Evolutionary conservation across 306 rosid genomes (phyloP).

Genomic region (Gleditsia sinensis): DNA sequence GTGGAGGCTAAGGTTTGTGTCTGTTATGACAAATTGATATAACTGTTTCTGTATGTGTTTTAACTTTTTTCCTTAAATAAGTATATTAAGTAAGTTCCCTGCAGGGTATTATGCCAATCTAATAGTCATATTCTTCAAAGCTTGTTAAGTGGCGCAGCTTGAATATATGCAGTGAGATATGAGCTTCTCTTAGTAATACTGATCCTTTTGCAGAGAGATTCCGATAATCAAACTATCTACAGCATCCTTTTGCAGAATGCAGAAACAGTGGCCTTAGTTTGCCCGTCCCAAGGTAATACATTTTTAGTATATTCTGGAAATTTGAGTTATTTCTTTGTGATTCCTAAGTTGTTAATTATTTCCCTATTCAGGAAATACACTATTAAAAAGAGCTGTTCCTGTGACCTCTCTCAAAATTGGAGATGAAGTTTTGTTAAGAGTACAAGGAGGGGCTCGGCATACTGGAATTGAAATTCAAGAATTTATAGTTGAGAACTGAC

Average conservation of each 20-base stretch:
- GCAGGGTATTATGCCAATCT: neutral
- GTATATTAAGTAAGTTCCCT: neutral
- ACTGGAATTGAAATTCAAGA: slow-evolving; percentile 93
- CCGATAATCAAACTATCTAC: slow-evolving; percentile 53
- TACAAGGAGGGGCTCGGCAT: slow-evolving; percentile 93
- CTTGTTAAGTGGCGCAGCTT: too few species aligned
- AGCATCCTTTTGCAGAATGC: slow-evolving; percentile 85
- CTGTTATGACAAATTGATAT: too few species aligned
- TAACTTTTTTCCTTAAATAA: slow-evolving; percentile 7
- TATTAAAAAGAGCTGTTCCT: slow-evolving; percentile 52
- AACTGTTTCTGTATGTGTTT: neutral
- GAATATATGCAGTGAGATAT: too few species aligned
- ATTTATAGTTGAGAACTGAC: slow-evolving; percentile 87
- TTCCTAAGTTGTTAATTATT: slow-evolving; percentile 21
- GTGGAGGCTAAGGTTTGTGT: slow-evolving; percentile 87
- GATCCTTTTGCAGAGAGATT: slow-evolving; percentile 48
- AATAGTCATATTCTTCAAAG: slow-evolving; percentile 8
- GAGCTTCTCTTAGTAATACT: neutral
- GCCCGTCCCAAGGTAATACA: slow-evolving; percentile 58
- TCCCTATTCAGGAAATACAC: slow-evolving; percentile 45
- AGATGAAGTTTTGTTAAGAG: slow-evolving; percentile 68
- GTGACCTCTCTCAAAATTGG: slow-evolving; percentile 81
- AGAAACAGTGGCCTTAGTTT: slow-evolving; percentile 84
- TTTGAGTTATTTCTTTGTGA: slow-evolving; percentile 2
- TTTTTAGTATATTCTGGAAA: neutral